Base-by-base conservation (phyloP, 129 eudicot species). In the carrot (Daucus carota) region DNA sequence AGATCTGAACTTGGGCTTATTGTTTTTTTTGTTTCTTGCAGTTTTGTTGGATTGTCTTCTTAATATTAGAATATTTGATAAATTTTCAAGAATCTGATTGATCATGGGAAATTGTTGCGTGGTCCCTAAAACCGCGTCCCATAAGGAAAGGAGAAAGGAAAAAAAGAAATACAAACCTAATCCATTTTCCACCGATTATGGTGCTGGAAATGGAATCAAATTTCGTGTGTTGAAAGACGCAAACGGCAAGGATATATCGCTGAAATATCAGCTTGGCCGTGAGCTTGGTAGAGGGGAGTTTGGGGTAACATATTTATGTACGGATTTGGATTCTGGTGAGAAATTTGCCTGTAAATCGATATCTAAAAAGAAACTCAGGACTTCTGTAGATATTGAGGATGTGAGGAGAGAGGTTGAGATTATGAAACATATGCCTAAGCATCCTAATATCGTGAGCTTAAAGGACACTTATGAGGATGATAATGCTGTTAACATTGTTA, bases 271-370 rank as follows among this genome's bases (percentile, higher is more conserved):
- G 79, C 84, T 88, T 8, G 97, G 94, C 40, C 85, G 85, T 1
- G 97, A 91, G 85, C 82, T 91, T 11, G 97, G 94, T 16, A 82
- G 92, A 79, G 97, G 97, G 16, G 97, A 91, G 77, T 92, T 92
- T 36, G 97, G 96, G 81, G 76, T 89, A 69, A 92, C 97, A 4
- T 85, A 85, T 86, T 82, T 89, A 71, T 92, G 96, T 82, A 92
- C 96, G 14, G 89, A 92, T 84, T 54, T 57, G 57, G 88, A 84
- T 52, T 74, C 83, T 1, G 86, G 89, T 0, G 91, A 89, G 47
- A 84, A 69, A 76, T 86, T 78, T 17, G 97, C 97, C 32, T 92
- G 97, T 80, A 92, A 92, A 80, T 82, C 96, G 8, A 92, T 92
- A 83, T 75, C 89, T 24, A 92, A 92, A 76, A 92, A 87, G 80